A percentile compares a stretch with the other conserved stretches of the same genome.
Evolutionary conservation across 2,329 filamentous ascomycete genomes (phyloP).

Genomic region (Pseudonectria foliicola): DNA sequence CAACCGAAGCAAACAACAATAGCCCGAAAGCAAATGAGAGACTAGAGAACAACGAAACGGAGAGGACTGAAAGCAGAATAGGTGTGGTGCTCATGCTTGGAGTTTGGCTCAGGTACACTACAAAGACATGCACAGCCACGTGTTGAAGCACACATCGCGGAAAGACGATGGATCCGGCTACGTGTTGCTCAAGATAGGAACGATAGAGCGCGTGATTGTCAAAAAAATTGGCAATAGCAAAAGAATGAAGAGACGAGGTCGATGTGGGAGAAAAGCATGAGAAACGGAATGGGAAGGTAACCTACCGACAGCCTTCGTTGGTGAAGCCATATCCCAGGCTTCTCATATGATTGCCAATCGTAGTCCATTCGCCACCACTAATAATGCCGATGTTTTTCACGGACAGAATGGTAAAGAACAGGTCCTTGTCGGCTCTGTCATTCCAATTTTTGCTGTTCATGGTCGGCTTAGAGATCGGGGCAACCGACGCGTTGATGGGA

Average conservation of each 20-base stretch:
- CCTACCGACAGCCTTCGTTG: constrained; percentile 58
- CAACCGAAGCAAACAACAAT: too few species aligned
- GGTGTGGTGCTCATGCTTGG: too few species aligned
- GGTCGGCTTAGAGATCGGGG: background rate
- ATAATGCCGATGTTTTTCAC: constrained; percentile 58
- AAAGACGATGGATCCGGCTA: too few species aligned
- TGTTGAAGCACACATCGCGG: too few species aligned
- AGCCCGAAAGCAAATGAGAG: too few species aligned
- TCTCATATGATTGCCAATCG: constrained; percentile 55
- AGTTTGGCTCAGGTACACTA: too few species aligned
- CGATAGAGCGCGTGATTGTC: background rate
- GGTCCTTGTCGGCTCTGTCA: constrained; percentile 54
- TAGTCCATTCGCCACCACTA: constrained; percentile 55
- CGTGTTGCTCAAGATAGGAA: background rate
- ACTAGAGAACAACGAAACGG: background rate
- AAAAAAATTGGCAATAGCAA: too few species aligned
- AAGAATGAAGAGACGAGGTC: background rate
- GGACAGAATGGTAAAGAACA: constrained; percentile 56
- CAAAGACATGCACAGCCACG: too few species aligned
- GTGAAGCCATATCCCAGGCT: constrained; percentile 54
- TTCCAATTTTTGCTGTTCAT: constrained; percentile 56
- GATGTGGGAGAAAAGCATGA: background rate
- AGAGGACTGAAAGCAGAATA: background rate
- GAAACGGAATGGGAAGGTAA: constrained; percentile 12
- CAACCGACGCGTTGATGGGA: constrained; percentile 1